Percentiles rank a stretch among this genome's conserved stretches.
phyloP scores from a whole-genome alignment of 805 yeast species.

The Ogataea paradorogensis region DNA sequence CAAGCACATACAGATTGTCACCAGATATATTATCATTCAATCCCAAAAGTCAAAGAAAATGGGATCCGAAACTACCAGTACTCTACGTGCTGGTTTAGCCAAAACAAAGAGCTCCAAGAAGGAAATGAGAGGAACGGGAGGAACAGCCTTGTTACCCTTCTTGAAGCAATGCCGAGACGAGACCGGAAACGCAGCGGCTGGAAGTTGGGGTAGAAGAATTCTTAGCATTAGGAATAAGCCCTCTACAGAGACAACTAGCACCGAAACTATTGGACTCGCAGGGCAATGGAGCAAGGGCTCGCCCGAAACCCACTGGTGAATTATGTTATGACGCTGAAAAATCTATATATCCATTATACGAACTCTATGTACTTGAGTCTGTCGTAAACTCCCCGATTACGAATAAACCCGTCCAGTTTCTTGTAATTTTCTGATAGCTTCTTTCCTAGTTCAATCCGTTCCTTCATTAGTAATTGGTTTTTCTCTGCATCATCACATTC shows the following conservation, averaged over 20 bases:
- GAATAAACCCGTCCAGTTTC: constrained; percentile 72
- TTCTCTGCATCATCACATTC: constrained; percentile 53
- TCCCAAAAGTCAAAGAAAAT: constrained; percentile 54
- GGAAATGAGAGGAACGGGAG: constrained; percentile 85
- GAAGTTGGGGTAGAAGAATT: constrained; percentile 82
- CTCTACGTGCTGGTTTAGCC: constrained; percentile 66
- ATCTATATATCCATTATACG: constrained; percentile 9
- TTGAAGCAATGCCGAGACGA: constrained; percentile 95
- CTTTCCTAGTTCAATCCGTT: constrained; percentile 51
- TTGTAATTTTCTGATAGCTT: constrained; percentile 62
- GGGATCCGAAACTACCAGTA: constrained; percentile 48
- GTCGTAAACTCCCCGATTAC: constrained; percentile 78
- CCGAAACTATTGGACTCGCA: constrained; percentile 28
- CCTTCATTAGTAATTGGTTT: constrained; percentile 46
- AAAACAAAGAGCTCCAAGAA: constrained; percentile 39
- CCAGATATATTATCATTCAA: constrained; percentile 80
- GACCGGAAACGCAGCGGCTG: constrained; percentile 91
- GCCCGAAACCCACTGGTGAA: constrained; percentile 32
- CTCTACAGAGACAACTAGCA: constrained; percentile 2
- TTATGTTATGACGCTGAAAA: not conserved
- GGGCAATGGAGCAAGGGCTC: constrained; percentile 32
- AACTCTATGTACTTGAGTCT: constrained; percentile 51
- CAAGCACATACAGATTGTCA: constrained; percentile 89
- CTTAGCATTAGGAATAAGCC: constrained; percentile 40
- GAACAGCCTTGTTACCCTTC: constrained; percentile 87